phyloP scores from a whole-genome alignment of 768 basidiomycete species.

The Russula emetica region DNA sequence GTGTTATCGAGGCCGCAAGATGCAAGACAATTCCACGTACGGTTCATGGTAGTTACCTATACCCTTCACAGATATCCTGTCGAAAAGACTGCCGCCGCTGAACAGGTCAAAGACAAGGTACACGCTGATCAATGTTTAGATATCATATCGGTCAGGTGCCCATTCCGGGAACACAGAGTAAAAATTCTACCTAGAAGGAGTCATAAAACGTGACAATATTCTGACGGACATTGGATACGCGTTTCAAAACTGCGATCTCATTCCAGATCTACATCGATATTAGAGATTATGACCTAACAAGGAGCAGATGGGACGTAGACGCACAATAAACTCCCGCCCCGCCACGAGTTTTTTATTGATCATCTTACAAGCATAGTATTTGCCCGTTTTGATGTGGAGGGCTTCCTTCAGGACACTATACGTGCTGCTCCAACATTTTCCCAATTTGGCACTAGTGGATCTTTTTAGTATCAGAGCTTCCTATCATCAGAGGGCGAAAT shows the following conservation, averaged over 20 bases:
- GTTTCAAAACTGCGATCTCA: constrained; percentile 93
- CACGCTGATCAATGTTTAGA: constrained; percentile 82
- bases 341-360: constrained; percentile 99
- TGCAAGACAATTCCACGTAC: constrained; percentile 41
- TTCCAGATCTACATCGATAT: constrained; percentile 70
- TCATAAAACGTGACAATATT: constrained; percentile 95
- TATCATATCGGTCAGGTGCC: constrained; percentile 14
- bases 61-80: constrained; percentile 95
- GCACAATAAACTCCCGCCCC: constrained; percentile 94
- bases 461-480: constrained; percentile 1
- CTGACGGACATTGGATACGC: constrained; percentile 79
- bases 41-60: constrained; percentile 96
- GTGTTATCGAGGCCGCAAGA: constrained; percentile 31
- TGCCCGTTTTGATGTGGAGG: constrained; percentile 84
- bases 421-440: constrained; percentile 84
- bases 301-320: constrained; percentile 27
- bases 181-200: constrained; percentile 77
- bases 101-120: constrained; percentile 96
- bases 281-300: constrained; percentile 8
- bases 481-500: constrained; percentile 1
- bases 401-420: constrained; percentile 96
- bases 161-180: constrained; percentile 3
- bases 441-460: constrained; percentile 71
- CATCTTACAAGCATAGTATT: constrained; percentile 99
- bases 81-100: constrained; percentile 97